Percentiles rank a stretch among this genome's conserved stretches.
Evolutionary conservation across 2,329 filamentous ascomycete genomes (phyloP).

Genomic region (Stemphylium vesicarium): DNA sequence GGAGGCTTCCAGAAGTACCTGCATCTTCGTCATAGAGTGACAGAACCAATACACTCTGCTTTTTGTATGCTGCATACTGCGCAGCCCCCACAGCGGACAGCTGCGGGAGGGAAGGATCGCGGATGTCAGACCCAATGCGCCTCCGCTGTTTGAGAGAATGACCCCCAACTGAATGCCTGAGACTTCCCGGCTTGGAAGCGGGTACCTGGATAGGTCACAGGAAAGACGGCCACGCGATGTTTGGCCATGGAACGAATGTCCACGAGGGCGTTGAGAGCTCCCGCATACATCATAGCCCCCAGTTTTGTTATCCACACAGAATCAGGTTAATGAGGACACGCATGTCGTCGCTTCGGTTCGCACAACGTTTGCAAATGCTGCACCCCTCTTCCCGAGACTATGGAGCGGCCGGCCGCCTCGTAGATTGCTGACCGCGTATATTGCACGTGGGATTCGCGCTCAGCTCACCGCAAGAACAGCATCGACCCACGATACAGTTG

Average conservation of each 20-base stretch:
- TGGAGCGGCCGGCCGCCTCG: slow-evolving; percentile 3
- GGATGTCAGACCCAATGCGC: background rate
- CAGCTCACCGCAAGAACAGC: background rate
- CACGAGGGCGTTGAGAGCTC: background rate
- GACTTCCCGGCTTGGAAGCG: background rate
- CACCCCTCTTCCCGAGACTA: background rate
- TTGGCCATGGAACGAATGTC: background rate
- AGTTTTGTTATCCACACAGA: slow-evolving; percentile 2
- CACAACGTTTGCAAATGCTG: slow-evolving; percentile 1
- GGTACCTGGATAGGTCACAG: background rate
- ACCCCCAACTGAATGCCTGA: background rate
- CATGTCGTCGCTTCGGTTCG: slow-evolving; percentile 1
- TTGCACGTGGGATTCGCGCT: slow-evolving; percentile 6
- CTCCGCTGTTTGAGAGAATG: background rate
- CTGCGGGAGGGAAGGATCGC: slow-evolving; percentile 1
- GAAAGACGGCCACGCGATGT: too few relatives aligned
- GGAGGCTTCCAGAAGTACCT: background rate
- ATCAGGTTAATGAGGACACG: slow-evolving; percentile 6
- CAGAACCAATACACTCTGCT: background rate
- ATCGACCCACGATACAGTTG: slow-evolving; percentile 1
- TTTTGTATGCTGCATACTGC: background rate
- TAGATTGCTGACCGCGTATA: slow-evolving; percentile 11
- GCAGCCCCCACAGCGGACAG: background rate
- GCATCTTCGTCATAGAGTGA: background rate
- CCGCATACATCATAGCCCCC: background rate